phyloP scores from a whole-genome alignment of 1,284 basidiomycete species.

The Boletus chippewaensis region DNA sequence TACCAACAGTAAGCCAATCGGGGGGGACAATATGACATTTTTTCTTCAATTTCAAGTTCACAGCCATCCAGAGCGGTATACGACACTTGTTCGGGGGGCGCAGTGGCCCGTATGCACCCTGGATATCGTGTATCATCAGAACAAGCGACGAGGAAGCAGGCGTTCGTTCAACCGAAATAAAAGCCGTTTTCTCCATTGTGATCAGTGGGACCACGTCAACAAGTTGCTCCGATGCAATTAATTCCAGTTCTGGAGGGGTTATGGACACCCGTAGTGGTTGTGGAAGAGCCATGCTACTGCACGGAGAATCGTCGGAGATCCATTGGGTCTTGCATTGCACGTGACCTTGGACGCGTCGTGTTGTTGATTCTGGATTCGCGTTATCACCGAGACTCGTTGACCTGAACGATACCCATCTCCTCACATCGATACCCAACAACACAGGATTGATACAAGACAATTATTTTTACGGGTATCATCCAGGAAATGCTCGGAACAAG shows the following conservation, averaged over 20 bases:
- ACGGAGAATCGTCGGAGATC: background rate
- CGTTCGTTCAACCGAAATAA: slow-evolving; percentile 56
- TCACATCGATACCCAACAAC: slow-evolving; percentile 1
- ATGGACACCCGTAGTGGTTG: slow-evolving; percentile 54
- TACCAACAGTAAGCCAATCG: slow-evolving; percentile 82
- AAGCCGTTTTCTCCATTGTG: slow-evolving; percentile 80
- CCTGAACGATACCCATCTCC: slow-evolving; percentile 6
- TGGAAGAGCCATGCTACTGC: slow-evolving; percentile 52
- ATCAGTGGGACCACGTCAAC: slow-evolving; percentile 82
- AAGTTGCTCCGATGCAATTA: slow-evolving; percentile 76
- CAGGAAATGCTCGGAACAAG: slow-evolving; percentile 43
- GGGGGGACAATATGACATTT: slow-evolving; percentile 91
- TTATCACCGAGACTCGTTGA: background rate
- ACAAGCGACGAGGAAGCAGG: slow-evolving; percentile 31
- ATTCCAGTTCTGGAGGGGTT: slow-evolving; percentile 76
- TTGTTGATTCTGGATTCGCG: background rate
- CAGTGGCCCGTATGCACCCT: slow-evolving; percentile 92
- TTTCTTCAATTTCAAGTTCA: slow-evolving; percentile 88
- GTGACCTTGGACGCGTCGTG: slow-evolving; percentile 22
- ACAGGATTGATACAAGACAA: background rate
- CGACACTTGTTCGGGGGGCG: slow-evolving; percentile 76
- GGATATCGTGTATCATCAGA: slow-evolving; percentile 13
- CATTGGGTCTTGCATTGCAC: slow-evolving; percentile 10
- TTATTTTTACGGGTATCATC: background rate
- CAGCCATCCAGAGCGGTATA: slow-evolving; percentile 93